A percentile compares a stretch with the other conserved stretches of the same genome.
Evolutionary conservation across 2,329 filamentous ascomycete species (phyloP).

Genomic region (Ceratocystis destructans): DNA sequence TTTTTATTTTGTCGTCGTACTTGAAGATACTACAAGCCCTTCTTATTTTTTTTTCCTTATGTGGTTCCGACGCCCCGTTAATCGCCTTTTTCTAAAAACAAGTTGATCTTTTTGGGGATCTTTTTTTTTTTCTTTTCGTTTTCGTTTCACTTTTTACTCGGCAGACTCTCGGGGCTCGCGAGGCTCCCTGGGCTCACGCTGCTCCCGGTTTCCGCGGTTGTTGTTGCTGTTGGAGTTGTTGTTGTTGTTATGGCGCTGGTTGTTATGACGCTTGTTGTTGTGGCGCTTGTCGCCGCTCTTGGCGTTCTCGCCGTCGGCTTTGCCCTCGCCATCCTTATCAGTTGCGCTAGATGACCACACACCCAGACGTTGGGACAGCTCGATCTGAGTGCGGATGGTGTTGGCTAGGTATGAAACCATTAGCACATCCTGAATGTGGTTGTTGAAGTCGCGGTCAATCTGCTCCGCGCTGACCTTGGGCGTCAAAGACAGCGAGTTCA

Average conservation of each 20-base stretch:
- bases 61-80: background rate
- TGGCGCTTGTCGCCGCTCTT: slow-evolving; percentile 34
- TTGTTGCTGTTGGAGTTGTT: slow-evolving; percentile 36
- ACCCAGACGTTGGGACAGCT: slow-evolving; percentile 86
- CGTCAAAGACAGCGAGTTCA: slow-evolving; percentile 82
- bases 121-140: slow-evolving; percentile 7
- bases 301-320: slow-evolving; percentile 31
- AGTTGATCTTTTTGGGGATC: background rate
- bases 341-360: slow-evolving; percentile 50
- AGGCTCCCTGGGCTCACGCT: slow-evolving; percentile 19
- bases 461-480: slow-evolving; percentile 85
- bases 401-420: slow-evolving; percentile 97
- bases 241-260: slow-evolving; percentile 30
- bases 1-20: slow-evolving; percentile 4
- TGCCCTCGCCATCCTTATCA: slow-evolving; percentile 39
- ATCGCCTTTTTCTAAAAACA: background rate
- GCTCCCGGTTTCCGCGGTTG: slow-evolving; percentile 32
- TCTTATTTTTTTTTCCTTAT: slow-evolving; percentile 17
- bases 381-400: slow-evolving; percentile 97
- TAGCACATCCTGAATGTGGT: slow-evolving; percentile 97
- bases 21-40: slow-evolving; percentile 3
- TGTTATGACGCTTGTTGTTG: slow-evolving; percentile 32
- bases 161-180: slow-evolving; percentile 22
- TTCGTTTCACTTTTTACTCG: slow-evolving; percentile 24
- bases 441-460: slow-evolving; percentile 98